Evolutionary conservation across 495 filamentous ascomycete species (phyloP), one percentile per base, ranked within the genome.

Genomic region (Pyrenula massariospora): DNA sequence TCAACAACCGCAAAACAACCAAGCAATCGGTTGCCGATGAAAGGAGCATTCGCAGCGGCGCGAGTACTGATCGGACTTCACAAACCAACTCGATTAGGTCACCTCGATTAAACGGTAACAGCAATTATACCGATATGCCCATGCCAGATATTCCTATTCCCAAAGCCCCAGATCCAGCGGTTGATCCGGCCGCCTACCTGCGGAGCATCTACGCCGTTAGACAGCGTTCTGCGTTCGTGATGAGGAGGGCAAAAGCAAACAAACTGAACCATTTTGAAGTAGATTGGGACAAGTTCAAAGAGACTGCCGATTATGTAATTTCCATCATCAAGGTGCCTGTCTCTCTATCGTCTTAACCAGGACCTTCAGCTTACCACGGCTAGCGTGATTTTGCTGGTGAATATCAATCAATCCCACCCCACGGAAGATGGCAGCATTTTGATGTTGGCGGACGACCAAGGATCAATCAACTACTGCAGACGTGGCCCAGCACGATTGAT

Each of bases 141-240:
- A 75, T 81, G 60, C 77, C 76, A 48, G 78, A 83, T 63, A 73
- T 95, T 59, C 77, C 89, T 53, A 80, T 96, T 22, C 88, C 93
- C 53, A 85, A 80, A 66, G 81, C 89, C 2, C 92, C 93, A 48
- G 93, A 97, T 73, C 92, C 93, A 62, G 80, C 81, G 53, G 75
- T 94, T 60, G 92, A 98, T 66, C 93, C 93, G 15, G 92, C 88
- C 12, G 91, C 84, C 54, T 98, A 97, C 71, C 82, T 98, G 57
- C 79, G 87, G 59, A 97, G 92, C 70, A 83, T 98, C 61, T 83
- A 88, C 65, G 83, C 93, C 21, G 90, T 98, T 10, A 80, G 94
- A 25, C 88, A 96, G 63, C 76, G 91, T 56, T 85, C 78, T 63
- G 78, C 71, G 58, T 67, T 91, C 55, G 77, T 97, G 36, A 76